Evolutionary conservation across 768 basidiomycete genomes (phyloP), one percentile per base, ranked within the genome.

Genomic region (Lactarius trivialis): DNA sequence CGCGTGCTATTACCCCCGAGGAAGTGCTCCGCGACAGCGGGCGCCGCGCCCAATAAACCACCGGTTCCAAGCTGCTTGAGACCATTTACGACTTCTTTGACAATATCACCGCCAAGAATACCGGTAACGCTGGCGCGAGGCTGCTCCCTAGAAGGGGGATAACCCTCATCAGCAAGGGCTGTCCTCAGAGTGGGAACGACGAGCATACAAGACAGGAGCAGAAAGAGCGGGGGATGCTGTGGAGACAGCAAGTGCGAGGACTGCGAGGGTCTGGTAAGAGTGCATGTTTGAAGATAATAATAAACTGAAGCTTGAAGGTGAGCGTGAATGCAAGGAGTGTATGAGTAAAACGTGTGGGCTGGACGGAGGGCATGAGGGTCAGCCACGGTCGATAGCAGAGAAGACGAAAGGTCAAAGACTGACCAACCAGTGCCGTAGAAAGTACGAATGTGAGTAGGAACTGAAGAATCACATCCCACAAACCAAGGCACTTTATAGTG

Each of bases 401-500:
- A 7, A 21, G 28, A 4, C 24, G 24, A 21, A 33, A 9, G 11
- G 12, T 36, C 14, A 3, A 6, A 17, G 36, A 34, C 61, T 50
- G n/a, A 63, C 61, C 61, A 63, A 63, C 61, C 61, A 58, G 61
- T 63, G 52, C 52, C 61, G 36, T 3, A 7, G 43, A 34, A 7
- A 50, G n/a, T 21, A 32, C 21, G 34, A 58, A 62, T 36, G 19
- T 58, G 51, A 58, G 41, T 30, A 41, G 24, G 34, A 56, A 43
- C 48, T 56, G 30, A 26, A 36, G 48, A 26, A 56, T 12, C 19
- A 12, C 14, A 1, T 2, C 3, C 4, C 19, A 21, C 30, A 37
- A 39, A 37, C 17, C 36, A 41, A 24, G 45, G 21, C 26, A 17
- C 11, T 54, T 55, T 55, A 55, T 55, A 28, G 24, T 24, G 9